These are phyloP conservation scores for Oryza glaberrima DNA, from an alignment of 176 grass and related monocot genomes.

Conservation along the genomic window DNA sequence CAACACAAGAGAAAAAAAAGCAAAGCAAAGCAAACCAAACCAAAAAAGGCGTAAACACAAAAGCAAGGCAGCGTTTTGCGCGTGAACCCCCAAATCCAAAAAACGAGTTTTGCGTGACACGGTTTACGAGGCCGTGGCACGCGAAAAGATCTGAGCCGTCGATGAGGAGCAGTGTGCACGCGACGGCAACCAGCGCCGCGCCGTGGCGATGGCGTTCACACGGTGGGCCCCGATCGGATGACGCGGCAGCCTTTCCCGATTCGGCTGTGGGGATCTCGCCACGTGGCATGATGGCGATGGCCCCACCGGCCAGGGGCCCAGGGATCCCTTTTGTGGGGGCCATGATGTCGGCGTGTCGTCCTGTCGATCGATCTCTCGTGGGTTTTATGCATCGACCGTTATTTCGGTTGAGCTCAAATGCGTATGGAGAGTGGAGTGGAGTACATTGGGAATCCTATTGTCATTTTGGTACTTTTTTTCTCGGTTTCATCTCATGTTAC, in stretches of 20 bases:
- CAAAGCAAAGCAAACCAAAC: not conserved
- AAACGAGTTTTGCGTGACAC: slow-evolving; percentile 2
- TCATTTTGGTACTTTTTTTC: not conserved
- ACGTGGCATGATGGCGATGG: not conserved
- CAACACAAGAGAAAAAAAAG: no score
- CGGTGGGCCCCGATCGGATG: not conserved
- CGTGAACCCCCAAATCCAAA: not conserved
- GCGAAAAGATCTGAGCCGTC: not conserved
- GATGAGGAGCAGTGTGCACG: not conserved
- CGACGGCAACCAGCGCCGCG: not conserved
- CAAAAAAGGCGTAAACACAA: not conserved
- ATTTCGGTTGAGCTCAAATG: not conserved
- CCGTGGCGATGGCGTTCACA: not conserved
- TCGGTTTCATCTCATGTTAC: no score
- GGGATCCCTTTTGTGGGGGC: not conserved
- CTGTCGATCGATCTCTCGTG: not conserved
- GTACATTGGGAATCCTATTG: not conserved
- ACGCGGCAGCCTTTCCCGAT: no score
- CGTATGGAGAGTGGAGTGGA: not conserved
- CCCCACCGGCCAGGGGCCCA: not conserved
- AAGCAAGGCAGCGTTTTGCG: not conserved
- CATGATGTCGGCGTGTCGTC: not conserved
- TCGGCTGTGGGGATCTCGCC: not conserved
- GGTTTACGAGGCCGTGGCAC: not conserved
- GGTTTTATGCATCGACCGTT: not conserved